phyloP scores from a whole-genome alignment of 805 yeast genomes.

The Metschnikowia cubensis region DNA sequence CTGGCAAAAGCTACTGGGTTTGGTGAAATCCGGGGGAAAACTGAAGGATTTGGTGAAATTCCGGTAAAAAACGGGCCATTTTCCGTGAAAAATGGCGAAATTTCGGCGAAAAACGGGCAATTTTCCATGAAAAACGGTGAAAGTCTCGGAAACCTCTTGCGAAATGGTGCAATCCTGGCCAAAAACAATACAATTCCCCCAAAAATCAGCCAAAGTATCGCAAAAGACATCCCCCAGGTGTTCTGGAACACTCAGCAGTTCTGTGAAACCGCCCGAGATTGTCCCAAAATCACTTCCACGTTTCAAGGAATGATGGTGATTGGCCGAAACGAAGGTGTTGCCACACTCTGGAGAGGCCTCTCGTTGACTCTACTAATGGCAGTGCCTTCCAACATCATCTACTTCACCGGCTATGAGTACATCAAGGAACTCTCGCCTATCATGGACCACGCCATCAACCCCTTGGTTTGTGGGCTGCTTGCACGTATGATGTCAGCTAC shows the following conservation, averaged over 20 bases:
- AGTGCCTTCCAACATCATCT: slow-evolving; percentile 87
- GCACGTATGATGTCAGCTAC: slow-evolving; percentile 86
- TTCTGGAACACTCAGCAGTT: slow-evolving; percentile 35
- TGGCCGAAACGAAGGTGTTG: slow-evolving; percentile 64
- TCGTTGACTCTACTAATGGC: slow-evolving; percentile 83
- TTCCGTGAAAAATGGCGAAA: too few species aligned
- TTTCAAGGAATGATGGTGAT: slow-evolving; percentile 69
- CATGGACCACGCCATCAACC: slow-evolving; percentile 53
- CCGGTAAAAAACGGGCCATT: too few species aligned
- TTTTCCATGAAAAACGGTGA: too few species aligned
- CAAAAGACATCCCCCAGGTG: slow-evolving; percentile 10
- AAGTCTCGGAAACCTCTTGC: too few species aligned
- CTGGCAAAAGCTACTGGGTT: neutral
- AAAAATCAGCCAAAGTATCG: too few species aligned
- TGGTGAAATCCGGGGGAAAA: too few species aligned
- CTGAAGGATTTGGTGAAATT: too few species aligned
- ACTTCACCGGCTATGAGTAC: slow-evolving; percentile 90
- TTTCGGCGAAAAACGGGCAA: too few species aligned
- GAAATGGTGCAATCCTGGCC: too few species aligned
- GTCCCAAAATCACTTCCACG: slow-evolving; percentile 61
- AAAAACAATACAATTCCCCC: too few species aligned
- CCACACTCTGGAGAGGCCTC: slow-evolving; percentile 86
- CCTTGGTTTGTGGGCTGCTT: slow-evolving; percentile 77
- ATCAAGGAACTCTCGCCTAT: slow-evolving; percentile 65
- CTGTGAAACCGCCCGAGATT: slow-evolving; percentile 35